Evolutionary conservation across 2,329 filamentous ascomycete species (phyloP), one percentile per base, ranked within the genome.

Genomic region (Penicillium occitanis): DNA sequence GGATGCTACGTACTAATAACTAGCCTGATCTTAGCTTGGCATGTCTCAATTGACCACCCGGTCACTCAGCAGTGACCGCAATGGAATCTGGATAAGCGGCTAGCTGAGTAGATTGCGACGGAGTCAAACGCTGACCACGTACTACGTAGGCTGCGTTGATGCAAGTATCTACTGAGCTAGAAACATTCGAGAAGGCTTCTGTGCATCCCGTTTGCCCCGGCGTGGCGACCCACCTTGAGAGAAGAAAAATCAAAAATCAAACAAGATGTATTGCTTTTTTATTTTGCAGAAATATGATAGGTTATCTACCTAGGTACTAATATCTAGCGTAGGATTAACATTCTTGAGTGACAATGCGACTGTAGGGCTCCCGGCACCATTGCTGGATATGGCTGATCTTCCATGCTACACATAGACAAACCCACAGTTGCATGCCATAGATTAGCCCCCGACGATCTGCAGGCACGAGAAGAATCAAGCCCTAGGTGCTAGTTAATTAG

Each of bases 381-480:
- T 48, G 30, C 58, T 61, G 58, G 10, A 61, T 30, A n/a, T 33
- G 40, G 58, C 11, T 35, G 28, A 48, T 35, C 17, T 35, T 19
- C 51, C 11, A 13, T 14, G 42, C 48, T 30, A 33, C 3, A 25
- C 25, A 25, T 25, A 25, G 28, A 53, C 50, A 2, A 53, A 19
- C 50, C 58, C 58, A 61, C 42, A 14, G 35, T 61, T 48, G 25
- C 58, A 57, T 40, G 53, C 51, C 33, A 7, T 57, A 35, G n/a
- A 57, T 40, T 22, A 37, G 48, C 19, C 3, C n/a, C 33, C n/a
- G 28, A 62, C 22, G 60, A 62, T 62, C 46, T 62, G 60, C 60
- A 53, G 60, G 60, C 60, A 62, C 60, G 28, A 48, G 17, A 28
- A 33, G 22, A 28, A 42, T 50, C 22, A 50, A 14, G 46, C 46